Evolutionary conservation across 2,329 filamentous ascomycete genomes (phyloP).

Genomic region (Sphaceloma murrayae): DNA sequence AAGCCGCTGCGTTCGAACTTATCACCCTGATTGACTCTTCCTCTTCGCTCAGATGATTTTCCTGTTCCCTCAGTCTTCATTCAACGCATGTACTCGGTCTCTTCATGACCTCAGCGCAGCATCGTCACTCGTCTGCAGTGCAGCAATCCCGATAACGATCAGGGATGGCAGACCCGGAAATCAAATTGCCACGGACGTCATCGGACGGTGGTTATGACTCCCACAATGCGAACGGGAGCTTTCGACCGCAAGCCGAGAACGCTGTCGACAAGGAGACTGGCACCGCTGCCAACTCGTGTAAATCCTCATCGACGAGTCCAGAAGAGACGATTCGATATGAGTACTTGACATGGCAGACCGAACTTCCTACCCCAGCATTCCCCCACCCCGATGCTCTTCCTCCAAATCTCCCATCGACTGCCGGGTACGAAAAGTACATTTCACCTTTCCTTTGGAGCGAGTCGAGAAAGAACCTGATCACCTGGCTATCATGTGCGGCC

Average conservation of each 20-base stretch:
- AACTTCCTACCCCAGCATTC: conserved; percentile 41
- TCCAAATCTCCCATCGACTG: conserved; percentile 39
- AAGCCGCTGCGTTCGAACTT: no score
- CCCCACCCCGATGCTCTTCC: conserved; percentile 27
- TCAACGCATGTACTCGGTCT: no score
- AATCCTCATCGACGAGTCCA: neutral
- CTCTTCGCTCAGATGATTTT: neutral
- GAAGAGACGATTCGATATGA: conserved; percentile 41
- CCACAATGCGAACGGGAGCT: conserved; percentile 3
- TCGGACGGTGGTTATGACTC: conserved; percentile 18
- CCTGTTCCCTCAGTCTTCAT: neutral
- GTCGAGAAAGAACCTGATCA: conserved; percentile 58
- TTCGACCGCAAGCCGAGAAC: neutral
- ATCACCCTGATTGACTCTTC: no score
- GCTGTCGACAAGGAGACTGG: conserved; percentile 6
- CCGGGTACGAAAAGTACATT: conserved; percentile 54
- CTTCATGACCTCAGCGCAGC: neutral
- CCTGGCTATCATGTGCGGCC: conserved; percentile 64
- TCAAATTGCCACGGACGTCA: conserved; percentile 26
- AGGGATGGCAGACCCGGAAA: conserved; percentile 32
- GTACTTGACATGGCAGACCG: conserved; percentile 54
- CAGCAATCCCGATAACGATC: no score
- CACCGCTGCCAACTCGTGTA: conserved; percentile 1
- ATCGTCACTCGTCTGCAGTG: neutral
- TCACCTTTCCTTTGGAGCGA: conserved; percentile 67